Conservation (phyloP, 345 rosid species). For the Acer saccharum region DNA sequence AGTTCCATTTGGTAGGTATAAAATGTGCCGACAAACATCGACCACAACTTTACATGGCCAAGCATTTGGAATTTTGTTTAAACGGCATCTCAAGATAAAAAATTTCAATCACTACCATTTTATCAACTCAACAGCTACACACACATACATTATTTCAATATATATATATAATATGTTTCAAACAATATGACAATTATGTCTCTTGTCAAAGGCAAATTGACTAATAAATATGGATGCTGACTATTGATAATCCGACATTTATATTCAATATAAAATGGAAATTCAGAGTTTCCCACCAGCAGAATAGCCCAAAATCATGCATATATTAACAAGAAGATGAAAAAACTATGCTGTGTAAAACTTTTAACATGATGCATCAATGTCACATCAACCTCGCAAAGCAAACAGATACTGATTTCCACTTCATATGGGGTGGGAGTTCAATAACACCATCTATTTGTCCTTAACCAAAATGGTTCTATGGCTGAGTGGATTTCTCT, state of each 20-base stretch:
- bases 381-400: not conserved
- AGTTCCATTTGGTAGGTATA: not conserved
- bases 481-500: not conserved
- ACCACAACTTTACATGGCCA: not conserved
- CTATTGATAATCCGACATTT: not conserved
- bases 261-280: not conserved
- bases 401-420: not conserved
- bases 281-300: not conserved
- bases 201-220: not conserved
- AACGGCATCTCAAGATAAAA: conserved; percentile 23
- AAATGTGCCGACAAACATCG: conserved; percentile 12
- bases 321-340: not conserved
- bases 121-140: not conserved
- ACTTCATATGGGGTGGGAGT: not conserved
- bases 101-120: conserved; percentile 21
- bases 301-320: not conserved
- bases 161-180: not conserved
- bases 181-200: not conserved
- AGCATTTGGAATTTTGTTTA: conserved; percentile 33
- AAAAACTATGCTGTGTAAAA: not conserved
- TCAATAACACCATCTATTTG: not conserved
- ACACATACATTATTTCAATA: not conserved
- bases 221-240: not conserved
- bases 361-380: not conserved
- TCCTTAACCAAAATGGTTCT: not conserved